Conservation (phyloP, 192 early-diverging fungal species). For the Coemansia sp. region DNA sequence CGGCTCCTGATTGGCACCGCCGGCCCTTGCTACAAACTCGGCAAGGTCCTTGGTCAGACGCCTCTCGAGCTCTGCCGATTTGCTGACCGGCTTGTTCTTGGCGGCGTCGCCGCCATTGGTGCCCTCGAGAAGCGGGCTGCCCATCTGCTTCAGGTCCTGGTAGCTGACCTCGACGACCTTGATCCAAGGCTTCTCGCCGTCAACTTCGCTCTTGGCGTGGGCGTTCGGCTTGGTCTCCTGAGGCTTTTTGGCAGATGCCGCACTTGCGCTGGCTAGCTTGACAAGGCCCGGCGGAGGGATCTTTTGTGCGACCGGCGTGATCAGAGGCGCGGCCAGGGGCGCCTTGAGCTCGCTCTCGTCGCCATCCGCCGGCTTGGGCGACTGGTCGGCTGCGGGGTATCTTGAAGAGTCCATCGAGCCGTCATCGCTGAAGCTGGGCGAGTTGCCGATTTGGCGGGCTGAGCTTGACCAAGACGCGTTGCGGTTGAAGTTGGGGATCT, state of each 20-base stretch:
- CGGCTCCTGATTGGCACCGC: conserved; percentile 3
- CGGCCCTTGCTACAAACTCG: conserved; percentile 13
- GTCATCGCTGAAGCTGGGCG: conserved; percentile 32
- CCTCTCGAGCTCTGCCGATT: conserved; percentile 28
- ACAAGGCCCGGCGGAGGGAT: conserved; percentile 20
- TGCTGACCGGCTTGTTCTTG: conserved; percentile 22
- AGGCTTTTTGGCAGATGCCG: conserved; percentile 14
- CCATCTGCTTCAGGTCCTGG: conserved; percentile 43
- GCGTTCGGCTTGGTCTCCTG: conserved; percentile 20
- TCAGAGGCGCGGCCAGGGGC: conserved; percentile 32
- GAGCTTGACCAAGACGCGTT: conserved; percentile 40
- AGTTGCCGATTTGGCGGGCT: conserved; percentile 12
- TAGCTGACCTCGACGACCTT: conserved; percentile 41
- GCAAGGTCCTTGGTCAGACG: conserved; percentile 29
- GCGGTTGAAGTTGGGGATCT: conserved; percentile 22
- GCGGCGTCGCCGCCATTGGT: conserved; percentile 5
- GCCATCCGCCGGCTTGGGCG: conserved; percentile 5
- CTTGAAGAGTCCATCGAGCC: conserved; percentile 20
- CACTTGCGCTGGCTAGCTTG: conserved; percentile 9
- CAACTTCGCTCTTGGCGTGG: conserved; percentile 10
- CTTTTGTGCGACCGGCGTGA: conserved; percentile 37
- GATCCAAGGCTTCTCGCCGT: conserved; percentile 43
- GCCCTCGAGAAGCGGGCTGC: conserved; percentile 29
- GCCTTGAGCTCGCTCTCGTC: conserved; percentile 14
- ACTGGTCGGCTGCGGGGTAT: conserved; percentile 7